These are phyloP conservation scores for Pyrenula aspistea DNA, from an alignment of 495 filamentous ascomycete species.

Conservation along the genomic window DNA sequence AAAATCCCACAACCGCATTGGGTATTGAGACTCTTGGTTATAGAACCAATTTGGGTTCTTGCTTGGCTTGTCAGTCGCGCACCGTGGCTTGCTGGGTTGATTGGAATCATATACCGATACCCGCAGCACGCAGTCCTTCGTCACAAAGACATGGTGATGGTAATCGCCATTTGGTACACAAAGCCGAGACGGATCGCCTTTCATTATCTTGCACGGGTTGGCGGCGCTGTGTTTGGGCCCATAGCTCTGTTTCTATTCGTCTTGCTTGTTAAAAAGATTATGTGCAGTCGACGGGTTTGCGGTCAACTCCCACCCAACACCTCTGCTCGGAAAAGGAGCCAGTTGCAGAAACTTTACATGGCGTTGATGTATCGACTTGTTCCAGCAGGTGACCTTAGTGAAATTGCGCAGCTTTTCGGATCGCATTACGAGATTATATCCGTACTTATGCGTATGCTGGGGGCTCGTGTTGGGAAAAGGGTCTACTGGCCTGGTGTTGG, in stretches of 20 bases:
- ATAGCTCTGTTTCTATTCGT: constrained; percentile 21
- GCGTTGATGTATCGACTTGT: constrained; percentile 20
- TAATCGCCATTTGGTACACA: constrained; percentile 26
- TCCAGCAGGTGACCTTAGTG: constrained; percentile 17
- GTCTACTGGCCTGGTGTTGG: constrained; percentile 38
- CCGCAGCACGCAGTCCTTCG: constrained; percentile 2
- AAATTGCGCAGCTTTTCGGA: constrained; percentile 20
- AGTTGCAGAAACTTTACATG: constrained; percentile 20
- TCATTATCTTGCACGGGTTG: constrained; percentile 23
- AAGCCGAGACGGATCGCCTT: constrained; percentile 19
- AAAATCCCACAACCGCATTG: constrained; percentile 22
- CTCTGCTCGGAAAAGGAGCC: constrained; percentile 11
- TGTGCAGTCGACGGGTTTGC: constrained; percentile 12
- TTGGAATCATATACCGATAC: constrained; percentile 18
- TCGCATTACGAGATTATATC: constrained; percentile 33
- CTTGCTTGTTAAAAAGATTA: constrained; percentile 12
- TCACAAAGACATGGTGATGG: constrained; percentile 12
- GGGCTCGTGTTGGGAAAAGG: constrained; percentile 27
- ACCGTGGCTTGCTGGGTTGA: constrained; percentile 27
- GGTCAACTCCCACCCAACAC: constrained; percentile 16
- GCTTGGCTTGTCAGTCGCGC: constrained; percentile 15
- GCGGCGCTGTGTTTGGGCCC: constrained; percentile 20
- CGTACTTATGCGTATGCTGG: constrained; percentile 22
- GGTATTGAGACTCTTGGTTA: constrained; percentile 14
- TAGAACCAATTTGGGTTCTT: constrained; percentile 17